These are phyloP conservation scores for Yarrowia yakushimensis DNA, from an alignment of 805 yeast genomes.

Conservation along the genomic window DNA sequence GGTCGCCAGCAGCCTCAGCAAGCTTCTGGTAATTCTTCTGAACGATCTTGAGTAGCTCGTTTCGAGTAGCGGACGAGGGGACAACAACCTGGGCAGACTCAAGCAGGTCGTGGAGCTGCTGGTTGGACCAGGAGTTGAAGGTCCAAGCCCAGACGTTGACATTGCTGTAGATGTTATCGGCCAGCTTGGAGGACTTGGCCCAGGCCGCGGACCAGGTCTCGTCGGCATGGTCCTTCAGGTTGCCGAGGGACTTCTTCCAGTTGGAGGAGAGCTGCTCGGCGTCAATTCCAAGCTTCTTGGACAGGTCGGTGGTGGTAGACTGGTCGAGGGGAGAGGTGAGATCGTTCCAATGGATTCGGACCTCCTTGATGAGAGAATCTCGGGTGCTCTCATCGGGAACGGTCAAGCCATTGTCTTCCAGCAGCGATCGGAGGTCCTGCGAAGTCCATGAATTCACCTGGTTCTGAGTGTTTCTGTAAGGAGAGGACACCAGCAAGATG, in stretches of 20 bases:
- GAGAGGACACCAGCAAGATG: constrained; percentile 22
- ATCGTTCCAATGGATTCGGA: constrained; percentile 24
- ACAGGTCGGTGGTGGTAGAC: not conserved
- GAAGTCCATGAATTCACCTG: constrained; percentile 18
- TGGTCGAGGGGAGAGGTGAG: constrained; percentile 25
- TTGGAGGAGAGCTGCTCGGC: constrained; percentile 9
- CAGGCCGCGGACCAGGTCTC: constrained; percentile 23
- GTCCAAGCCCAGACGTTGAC: constrained; percentile 16
- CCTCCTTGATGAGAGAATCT: constrained; percentile 17
- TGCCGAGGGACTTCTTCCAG: constrained; percentile 15
- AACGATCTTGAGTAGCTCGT: not conserved
- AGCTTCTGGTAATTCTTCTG: constrained; percentile 20
- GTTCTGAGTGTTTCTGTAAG: not conserved
- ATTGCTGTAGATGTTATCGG: constrained; percentile 19
- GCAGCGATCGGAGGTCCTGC: constrained; percentile 14
- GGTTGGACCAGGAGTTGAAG: constrained; percentile 13
- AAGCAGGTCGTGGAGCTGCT: constrained; percentile 15
- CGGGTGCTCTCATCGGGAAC: constrained; percentile 7
- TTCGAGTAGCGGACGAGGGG: constrained; percentile 13
- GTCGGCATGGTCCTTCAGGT: constrained; percentile 22
- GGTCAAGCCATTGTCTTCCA: constrained; percentile 20
- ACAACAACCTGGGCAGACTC: constrained; percentile 13
- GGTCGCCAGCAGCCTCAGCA: constrained; percentile 14
- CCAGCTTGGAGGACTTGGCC: constrained; percentile 22
- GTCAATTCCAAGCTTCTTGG: constrained; percentile 9